These are phyloP conservation scores for Fistulifera pelliculosa DNA, from an alignment of 108 stramenopile species.

Conservation along the genomic window DNA sequence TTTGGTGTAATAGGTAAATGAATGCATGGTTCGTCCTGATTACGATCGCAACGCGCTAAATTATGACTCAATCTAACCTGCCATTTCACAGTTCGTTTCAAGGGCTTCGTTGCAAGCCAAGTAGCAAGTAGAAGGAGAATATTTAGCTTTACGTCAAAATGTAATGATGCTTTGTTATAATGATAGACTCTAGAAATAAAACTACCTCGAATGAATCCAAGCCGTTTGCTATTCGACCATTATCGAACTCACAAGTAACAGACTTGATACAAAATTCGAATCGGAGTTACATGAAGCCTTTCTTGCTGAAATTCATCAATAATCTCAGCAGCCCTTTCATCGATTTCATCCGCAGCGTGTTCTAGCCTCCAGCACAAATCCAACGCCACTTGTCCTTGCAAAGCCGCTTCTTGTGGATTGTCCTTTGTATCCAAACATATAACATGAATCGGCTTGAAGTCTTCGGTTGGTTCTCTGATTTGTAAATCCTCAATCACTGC, in stretches of 20 bases:
- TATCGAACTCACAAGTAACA: constrained; percentile 56
- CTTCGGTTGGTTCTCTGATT: constrained; percentile 79
- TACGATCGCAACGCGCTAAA: too few relatives aligned
- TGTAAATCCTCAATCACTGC: constrained; percentile 89
- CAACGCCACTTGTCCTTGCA: constrained; percentile 71
- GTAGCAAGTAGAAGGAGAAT: too few relatives aligned
- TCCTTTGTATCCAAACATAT: constrained; percentile 91
- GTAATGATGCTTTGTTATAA: too few relatives aligned
- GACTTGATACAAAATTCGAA: constrained; percentile 83
- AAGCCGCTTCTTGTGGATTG: constrained; percentile 83
- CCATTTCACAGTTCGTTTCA: too few relatives aligned
- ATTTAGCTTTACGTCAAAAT: too few relatives aligned
- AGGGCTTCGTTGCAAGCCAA: too few relatives aligned
- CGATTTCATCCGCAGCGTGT: constrained; percentile 50
- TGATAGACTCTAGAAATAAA: too few relatives aligned
- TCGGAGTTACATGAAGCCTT: constrained; percentile 50
- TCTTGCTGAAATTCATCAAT: constrained; percentile 77
- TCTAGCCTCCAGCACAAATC: constrained; percentile 83
- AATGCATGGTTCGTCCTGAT: too few relatives aligned
- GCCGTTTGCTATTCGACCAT: too few relatives aligned
- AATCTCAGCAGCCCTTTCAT: constrained; percentile 62
- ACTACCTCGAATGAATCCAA: too few relatives aligned
- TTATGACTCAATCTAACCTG: too few relatives aligned
- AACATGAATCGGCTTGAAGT: constrained; percentile 82
- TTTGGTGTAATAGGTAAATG: too few relatives aligned